Conservation (phyloP, 768 basidiomycete genomes). For the Hemileccinum impolitum region DNA sequence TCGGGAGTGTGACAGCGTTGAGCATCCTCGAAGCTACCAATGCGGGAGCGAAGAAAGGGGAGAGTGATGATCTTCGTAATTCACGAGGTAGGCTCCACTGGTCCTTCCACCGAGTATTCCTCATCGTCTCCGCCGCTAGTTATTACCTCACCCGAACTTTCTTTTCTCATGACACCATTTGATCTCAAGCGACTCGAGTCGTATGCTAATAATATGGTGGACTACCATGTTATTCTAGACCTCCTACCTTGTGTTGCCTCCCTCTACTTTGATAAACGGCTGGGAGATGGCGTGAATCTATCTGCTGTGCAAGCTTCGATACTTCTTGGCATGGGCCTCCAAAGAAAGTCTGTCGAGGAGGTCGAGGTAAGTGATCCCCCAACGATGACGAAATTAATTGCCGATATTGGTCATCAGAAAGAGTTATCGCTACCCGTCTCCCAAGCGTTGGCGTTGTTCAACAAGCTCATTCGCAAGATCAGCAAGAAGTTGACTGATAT, state of each 20-base stretch:
- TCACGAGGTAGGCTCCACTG: constrained; percentile 24
- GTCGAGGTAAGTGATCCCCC: constrained; percentile 61
- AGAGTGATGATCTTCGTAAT: constrained; percentile 29
- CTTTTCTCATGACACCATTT: constrained; percentile 77
- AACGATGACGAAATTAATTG: constrained; percentile 3
- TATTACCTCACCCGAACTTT: constrained; percentile 42
- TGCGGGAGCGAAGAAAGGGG: constrained; percentile 47
- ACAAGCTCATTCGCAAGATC: constrained; percentile 85
- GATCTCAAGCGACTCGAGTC: constrained; percentile 95
- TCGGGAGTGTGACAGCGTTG: constrained; percentile 81
- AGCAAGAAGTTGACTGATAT: constrained; percentile 71
- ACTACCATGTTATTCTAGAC: constrained; percentile 95
- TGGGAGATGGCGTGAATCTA: constrained; percentile 62
- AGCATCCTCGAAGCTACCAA: constrained; percentile 88
- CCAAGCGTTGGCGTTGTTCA: constrained; percentile 86
- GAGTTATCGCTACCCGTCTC: constrained; percentile 84
- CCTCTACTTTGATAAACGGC: constrained; percentile 80
- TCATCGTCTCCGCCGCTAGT: constrained; percentile 6
- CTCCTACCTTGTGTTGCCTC: constrained; percentile 76
- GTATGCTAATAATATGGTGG: constrained; percentile 93
- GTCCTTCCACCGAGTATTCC: constrained; percentile 19
- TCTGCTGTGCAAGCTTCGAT: constrained; percentile 92
- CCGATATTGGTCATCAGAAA: constrained; percentile 37
- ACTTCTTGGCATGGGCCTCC: constrained; percentile 82
- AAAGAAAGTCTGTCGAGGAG: constrained; percentile 86